These are phyloP conservation scores for Helicostylum pulchrum DNA, from an alignment of 192 early-diverging fungal species.

Conservation along the genomic window DNA sequence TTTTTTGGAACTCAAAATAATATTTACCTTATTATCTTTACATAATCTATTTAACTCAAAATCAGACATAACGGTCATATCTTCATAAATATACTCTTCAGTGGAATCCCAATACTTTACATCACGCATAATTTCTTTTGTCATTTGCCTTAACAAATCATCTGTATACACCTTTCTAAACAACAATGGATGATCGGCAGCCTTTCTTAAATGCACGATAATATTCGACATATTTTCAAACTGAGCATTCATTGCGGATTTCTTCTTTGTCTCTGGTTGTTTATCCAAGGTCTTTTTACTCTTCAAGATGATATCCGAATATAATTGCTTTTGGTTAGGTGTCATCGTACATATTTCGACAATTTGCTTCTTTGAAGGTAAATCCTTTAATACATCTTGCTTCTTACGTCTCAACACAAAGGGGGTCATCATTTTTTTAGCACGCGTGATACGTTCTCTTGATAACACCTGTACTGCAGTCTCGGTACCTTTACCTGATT, in stretches of 20 bases:
- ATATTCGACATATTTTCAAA: conserved; percentile 45
- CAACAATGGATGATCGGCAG: conserved; percentile 80
- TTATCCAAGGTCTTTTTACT: conserved; percentile 18
- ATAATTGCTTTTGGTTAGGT: conserved; percentile 47
- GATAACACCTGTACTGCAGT: conserved; percentile 45
- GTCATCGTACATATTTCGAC: conserved; percentile 53
- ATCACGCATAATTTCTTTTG: conserved; percentile 62
- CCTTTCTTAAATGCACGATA: conserved; percentile 84
- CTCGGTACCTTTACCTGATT: conserved; percentile 1
- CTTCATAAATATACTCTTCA: conserved; percentile 73
- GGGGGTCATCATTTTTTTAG: conserved; percentile 80
- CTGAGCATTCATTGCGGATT: conserved; percentile 13
- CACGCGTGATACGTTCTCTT: conserved; percentile 67
- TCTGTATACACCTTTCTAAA: conserved; percentile 63
- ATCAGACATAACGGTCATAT: conserved; percentile 85
- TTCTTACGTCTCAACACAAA: conserved; percentile 88
- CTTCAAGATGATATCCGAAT: conserved; percentile 46
- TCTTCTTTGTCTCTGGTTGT: conserved; percentile 9
- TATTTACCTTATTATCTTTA: conserved; percentile 47
- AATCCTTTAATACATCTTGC: conserved; percentile 59
- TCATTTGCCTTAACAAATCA: conserved; percentile 58
- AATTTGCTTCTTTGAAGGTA: conserved; percentile 59
- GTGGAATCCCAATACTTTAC: conserved; percentile 72
- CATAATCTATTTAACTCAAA: conserved; percentile 80
- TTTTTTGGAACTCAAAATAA: neutral